Evolutionary conservation across 495 filamentous ascomycete species (phyloP).

Genomic region (Aspergillus ostianus): DNA sequence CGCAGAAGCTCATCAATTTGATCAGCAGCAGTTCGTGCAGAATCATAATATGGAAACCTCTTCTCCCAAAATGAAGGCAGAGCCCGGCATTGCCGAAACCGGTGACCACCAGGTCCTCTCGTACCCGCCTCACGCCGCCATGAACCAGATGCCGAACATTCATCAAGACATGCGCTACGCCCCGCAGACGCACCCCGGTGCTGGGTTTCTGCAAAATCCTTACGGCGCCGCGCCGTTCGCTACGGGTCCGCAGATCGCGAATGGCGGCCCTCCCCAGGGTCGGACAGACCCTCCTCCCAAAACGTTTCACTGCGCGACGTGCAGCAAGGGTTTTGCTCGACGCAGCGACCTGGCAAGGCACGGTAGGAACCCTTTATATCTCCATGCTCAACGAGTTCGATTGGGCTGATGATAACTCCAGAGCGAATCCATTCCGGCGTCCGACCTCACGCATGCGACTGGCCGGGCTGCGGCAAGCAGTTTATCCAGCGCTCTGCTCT

Average conservation of each 20-base stretch:
- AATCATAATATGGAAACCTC: slow-evolving; percentile 39
- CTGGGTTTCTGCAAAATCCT: slow-evolving; percentile 53
- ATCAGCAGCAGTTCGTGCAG: slow-evolving; percentile 56
- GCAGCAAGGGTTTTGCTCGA: slow-evolving; percentile 88
- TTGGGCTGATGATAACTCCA: slow-evolving; percentile 34
- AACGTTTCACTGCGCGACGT: slow-evolving; percentile 87
- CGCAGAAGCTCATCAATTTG: slow-evolving; percentile 36
- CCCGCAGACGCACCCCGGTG: slow-evolving; percentile 54
- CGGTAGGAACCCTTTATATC: slow-evolving; percentile 57
- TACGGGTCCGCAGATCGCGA: slow-evolving; percentile 33
- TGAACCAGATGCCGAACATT: slow-evolving; percentile 48
- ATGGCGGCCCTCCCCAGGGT: slow-evolving; percentile 35
- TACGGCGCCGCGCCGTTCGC: slow-evolving; percentile 44
- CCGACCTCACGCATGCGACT: slow-evolving; percentile 90
- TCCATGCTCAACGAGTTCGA: background rate
- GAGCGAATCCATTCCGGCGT: slow-evolving; percentile 94
- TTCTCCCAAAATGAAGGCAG: slow-evolving; percentile 55
- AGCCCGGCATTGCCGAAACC: slow-evolving; percentile 68
- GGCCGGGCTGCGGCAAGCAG: slow-evolving; percentile 85
- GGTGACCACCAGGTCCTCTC: slow-evolving; percentile 60
- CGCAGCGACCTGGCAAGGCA: slow-evolving; percentile 93
- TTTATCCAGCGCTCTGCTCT: slow-evolving; percentile 98
- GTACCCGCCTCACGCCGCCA: slow-evolving; percentile 54
- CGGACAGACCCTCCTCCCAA: slow-evolving; percentile 62
- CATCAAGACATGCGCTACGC: slow-evolving; percentile 52